Base-by-base conservation (phyloP, 2,329 filamentous ascomycete species). In the Colletotrichum melonis region DNA sequence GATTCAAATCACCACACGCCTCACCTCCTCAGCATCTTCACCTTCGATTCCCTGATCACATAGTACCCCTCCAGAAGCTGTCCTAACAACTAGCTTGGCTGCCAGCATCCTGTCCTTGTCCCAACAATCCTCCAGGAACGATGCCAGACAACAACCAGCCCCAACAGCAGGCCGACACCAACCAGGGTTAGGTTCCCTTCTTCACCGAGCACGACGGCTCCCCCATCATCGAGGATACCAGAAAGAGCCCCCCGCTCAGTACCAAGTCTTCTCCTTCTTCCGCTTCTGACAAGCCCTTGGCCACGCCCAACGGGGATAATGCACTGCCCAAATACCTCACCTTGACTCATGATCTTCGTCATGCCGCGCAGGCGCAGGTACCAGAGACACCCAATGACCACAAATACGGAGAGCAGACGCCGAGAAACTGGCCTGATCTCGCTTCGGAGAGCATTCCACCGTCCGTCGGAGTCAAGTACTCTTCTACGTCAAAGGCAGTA, bases 141-240 rank as follows among this genome's bases (percentile, higher is more conserved):
- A 73, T 70, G 71, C 28, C 35, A 24, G 65, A n/a, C 28, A 30
- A 56, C 14, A 22, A 30, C 11, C 26, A 52, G 46, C 35, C 35
- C 19, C 11, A 12, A 35, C 32, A 32, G 8, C 46, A 52, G 14
- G 24, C 42, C 5, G 22, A 22, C 12, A 24, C 52, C 22, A 22
- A 55, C 11, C 59, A 73, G 55, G 56, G 62, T 35, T 73, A 73
- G 71, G 32, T 57, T 3, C 67, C 71, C 67, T 62, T 71, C 56
- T 66, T 71, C 6, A 73, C 71, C 6, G 71, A 73, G 24, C 67
- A 73, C 3, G 62, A 71, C 28, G 67, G 56, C 11, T 63, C 32
- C 5, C 71, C 67, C 24, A 65, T 71, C 11, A 22, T 62, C 22
- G 67, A 71, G 11, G 30, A 54, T 38, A 64, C 35, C 4, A 66